Evolutionary conservation across 495 filamentous ascomycete genomes (phyloP).

Genomic region (Tuber magnatum): DNA sequence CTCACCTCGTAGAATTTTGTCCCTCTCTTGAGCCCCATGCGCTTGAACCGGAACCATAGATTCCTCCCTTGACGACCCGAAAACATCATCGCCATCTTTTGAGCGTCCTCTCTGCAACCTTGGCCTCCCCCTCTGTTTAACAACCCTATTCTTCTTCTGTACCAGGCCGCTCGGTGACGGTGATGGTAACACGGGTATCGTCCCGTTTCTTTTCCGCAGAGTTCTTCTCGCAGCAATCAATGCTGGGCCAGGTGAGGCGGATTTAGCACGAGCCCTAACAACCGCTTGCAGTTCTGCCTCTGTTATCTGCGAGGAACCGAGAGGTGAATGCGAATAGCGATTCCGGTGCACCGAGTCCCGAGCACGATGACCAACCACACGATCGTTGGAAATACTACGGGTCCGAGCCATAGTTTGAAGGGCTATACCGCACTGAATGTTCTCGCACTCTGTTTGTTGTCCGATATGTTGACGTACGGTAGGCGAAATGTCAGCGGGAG

Average conservation of each 20-base stretch:
- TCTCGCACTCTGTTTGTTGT: slow-evolving; percentile 2
- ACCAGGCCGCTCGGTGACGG: background rate
- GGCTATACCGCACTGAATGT: background rate
- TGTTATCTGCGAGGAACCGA: background rate
- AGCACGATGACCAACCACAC: slow-evolving; percentile 13
- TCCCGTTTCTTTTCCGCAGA: background rate
- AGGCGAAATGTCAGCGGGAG: background rate
- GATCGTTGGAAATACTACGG: slow-evolving; percentile 17
- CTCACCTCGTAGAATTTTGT: background rate
- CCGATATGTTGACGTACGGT: slow-evolving; percentile 4
- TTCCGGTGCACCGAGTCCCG: slow-evolving; percentile 6
- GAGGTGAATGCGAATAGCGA: background rate
- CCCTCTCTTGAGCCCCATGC: background rate
- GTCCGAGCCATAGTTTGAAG: slow-evolving; percentile 13
- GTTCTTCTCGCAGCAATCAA: background rate
- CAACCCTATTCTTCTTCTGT: slow-evolving; percentile 13
- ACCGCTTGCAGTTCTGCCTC: background rate
- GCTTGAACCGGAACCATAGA: background rate
- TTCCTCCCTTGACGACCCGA: slow-evolving; percentile 10
- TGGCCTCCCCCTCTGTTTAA: slow-evolving; percentile 13
- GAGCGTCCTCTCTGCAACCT: slow-evolving; percentile 14
- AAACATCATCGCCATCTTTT: slow-evolving; percentile 9
- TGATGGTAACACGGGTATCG: background rate
- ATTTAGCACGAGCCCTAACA: slow-evolving; percentile 2
- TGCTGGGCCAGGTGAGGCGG: slow-evolving; percentile 17